Evolutionary conservation across 2,329 filamentous ascomycete genomes (phyloP), one percentile per base, ranked within the genome.

Genomic region (Diaporthe citri): DNA sequence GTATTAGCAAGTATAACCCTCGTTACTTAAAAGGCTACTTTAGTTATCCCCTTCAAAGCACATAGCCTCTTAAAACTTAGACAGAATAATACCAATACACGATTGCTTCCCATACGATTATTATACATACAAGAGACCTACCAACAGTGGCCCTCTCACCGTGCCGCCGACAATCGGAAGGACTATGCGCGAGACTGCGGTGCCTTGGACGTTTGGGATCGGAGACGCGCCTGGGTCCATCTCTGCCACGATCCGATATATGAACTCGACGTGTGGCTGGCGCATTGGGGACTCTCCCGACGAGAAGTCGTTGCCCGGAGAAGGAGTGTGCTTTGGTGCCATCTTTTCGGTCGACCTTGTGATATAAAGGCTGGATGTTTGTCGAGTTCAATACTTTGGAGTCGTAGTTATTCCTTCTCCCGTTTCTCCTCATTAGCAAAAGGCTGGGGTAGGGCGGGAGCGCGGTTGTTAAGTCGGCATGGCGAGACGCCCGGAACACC

Each of bases 231-330:
- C 46, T 9, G 71, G 72, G 25, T 77, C 73, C 77, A 79, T 79
- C 10, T 78, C 69, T 36, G 75, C 76, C 22, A 79, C 77, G 60
- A 78, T 79, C 28, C 76, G 76, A 43, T 79, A 79, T 60, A 79
- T 74, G 59, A 79, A 78, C 17, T 79, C 73, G 1, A 79, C 67
- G 48, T 79, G 76, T 39, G 78, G 77, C 75, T 75, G 73, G 22
- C 76, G 75, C 78, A 79, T 78, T 25, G 76, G 74, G 13, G 76
- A 76, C 34, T 77, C 75, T 41, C 74, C 71, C 9, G 77, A 74
- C 1, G 76, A 74, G 66, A 77, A 77, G 1, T n/a, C 43, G 56
- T 77, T 78, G 15, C 77, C 75, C 17, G 76, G 77, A 31, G 77
- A 78, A 9, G 74, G 41, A 10, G 28, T 60, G 34, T 78, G 77